Conservation (phyloP, 2,329 filamentous ascomycete genomes). For the Neonectria neomacrospora region DNA sequence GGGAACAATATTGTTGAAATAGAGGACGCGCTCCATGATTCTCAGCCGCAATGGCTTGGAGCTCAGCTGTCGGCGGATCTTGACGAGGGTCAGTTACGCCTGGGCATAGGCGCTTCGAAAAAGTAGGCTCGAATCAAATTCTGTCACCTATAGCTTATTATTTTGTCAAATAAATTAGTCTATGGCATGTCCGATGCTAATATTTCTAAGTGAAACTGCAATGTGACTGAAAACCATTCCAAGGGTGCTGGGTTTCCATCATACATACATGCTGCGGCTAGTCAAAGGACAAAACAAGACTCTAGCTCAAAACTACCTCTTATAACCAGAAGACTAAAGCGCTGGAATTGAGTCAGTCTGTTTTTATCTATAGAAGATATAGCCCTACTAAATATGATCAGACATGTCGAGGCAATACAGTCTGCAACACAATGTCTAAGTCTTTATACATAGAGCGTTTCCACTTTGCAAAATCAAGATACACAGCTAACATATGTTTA, state of each 20-base stretch:
- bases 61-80: neutral
- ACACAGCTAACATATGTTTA: no score
- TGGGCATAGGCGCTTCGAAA: neutral
- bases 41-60: constrained; percentile 1
- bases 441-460: no score
- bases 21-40: neutral
- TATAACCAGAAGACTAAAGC: neutral
- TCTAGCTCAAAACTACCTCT: neutral
- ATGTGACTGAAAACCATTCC: neutral
- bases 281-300: no score
- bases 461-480: no score
- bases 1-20: neutral
- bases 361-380: no score
- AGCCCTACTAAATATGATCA: no score
- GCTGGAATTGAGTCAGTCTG: no score
- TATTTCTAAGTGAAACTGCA: neutral
- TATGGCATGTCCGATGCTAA: no score
- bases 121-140: neutral
- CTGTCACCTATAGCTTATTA: neutral
- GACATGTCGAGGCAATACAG: no score
- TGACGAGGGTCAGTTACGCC: constrained; percentile 1
- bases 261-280: no score
- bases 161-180: no score
- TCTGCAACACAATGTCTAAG: no score
- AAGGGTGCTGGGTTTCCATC: neutral